These are phyloP conservation scores for Acephala macrosclerotiorum DNA, from an alignment of 2,329 filamentous ascomycete species.

Conservation along the genomic window DNA sequence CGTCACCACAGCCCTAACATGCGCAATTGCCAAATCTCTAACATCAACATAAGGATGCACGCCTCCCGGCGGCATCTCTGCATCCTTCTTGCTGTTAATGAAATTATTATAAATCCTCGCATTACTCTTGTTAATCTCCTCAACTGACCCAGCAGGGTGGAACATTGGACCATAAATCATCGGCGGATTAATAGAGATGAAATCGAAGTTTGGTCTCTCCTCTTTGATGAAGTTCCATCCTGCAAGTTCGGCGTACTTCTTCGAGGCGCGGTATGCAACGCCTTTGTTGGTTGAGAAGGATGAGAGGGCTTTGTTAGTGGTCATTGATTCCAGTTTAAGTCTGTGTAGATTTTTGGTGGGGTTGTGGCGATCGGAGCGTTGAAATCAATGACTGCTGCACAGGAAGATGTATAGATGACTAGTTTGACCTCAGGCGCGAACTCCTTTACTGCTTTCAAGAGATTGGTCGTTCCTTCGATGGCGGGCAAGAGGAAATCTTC, in stretches of 20 bases:
- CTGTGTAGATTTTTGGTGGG: constrained; percentile 49
- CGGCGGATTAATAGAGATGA: constrained; percentile 66
- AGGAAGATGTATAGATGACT: constrained; percentile 63
- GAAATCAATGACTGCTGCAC: constrained; percentile 39
- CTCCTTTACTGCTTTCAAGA: constrained; percentile 73
- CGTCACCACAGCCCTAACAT: constrained; percentile 62
- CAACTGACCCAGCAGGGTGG: constrained; percentile 57
- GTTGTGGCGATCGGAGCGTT: constrained; percentile 43
- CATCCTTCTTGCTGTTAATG: constrained; percentile 59
- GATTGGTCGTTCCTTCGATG: constrained; percentile 67
- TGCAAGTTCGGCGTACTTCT: constrained; percentile 70
- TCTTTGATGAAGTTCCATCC: constrained; percentile 67
- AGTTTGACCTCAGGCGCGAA: constrained; percentile 67
- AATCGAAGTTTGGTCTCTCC: constrained; percentile 59
- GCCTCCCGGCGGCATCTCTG: constrained; percentile 48
- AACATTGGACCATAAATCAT: constrained; percentile 69
- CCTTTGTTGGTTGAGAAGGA: constrained; percentile 40
- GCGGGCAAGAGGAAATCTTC: constrained; percentile 58
- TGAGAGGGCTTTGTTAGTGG: constrained; percentile 48
- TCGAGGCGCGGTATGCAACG: constrained; percentile 57
- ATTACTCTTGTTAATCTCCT: constrained; percentile 74
- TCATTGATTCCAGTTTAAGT: constrained; percentile 61
- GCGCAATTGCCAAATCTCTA: constrained; percentile 67
- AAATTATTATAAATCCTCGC: constrained; percentile 58
- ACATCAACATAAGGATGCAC: constrained; percentile 60